Conservation (phyloP, 148 eudicot species). For the Arctostaphylos glauca region DNA sequence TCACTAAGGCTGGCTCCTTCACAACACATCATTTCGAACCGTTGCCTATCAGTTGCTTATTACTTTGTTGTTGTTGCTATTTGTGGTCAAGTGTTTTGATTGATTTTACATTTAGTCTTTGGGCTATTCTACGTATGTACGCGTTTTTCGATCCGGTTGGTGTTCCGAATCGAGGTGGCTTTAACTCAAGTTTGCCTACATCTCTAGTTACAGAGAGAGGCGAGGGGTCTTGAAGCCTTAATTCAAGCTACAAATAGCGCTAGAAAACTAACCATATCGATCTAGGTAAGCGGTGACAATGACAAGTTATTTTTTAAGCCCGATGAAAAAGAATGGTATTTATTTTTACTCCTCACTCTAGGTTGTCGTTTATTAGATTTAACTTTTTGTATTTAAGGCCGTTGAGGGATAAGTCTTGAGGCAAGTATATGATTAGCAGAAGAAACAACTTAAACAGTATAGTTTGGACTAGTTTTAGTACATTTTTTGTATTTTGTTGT, state of each 20-base stretch:
- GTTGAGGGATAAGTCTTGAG: neutral
- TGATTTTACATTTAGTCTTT: neutral
- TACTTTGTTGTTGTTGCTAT: neutral
- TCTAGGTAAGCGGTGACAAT: too few species aligned
- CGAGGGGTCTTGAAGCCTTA: too few species aligned
- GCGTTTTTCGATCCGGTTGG: too few species aligned
- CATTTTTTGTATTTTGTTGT: neutral
- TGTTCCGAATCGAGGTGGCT: too few species aligned
- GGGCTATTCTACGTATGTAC: neutral
- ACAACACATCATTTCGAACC: too few species aligned
- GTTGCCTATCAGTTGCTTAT: neutral
- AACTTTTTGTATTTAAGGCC: neutral
- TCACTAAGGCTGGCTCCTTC: too few species aligned
- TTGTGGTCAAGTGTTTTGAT: neutral
- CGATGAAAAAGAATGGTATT: too few species aligned
- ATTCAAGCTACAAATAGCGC: too few species aligned
- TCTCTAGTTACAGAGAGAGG: too few species aligned
- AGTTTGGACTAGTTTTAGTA: neutral
- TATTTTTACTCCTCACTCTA: neutral
- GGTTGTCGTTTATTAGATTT: neutral
- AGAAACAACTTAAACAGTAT: neutral
- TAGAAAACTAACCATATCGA: too few species aligned
- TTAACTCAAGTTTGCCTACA: too few species aligned
- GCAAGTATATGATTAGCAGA: neutral
- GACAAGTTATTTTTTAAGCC: too few species aligned